Conservation (phyloP, 2,329 filamentous ascomycete species). For the Colletotrichum tabaci region DNA sequence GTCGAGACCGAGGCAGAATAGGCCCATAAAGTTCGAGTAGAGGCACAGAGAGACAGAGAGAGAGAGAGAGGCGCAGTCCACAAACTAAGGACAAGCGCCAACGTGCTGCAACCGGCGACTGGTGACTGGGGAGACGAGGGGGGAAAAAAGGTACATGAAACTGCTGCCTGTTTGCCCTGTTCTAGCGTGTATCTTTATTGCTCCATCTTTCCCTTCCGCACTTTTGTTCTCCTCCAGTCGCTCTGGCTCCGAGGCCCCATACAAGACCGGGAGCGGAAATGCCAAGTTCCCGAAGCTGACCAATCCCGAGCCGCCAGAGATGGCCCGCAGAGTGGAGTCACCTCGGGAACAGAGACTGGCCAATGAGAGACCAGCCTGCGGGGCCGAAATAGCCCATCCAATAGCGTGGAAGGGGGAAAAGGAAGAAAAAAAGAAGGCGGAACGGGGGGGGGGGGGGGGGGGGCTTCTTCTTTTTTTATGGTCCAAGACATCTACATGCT, state of each 20-base stretch:
- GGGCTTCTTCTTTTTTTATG: not conserved
- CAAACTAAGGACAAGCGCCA: not conserved
- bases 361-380: slow-evolving; percentile 15
- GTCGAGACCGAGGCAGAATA: too few species aligned
- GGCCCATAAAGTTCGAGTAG: too few species aligned
- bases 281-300: not conserved
- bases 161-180: slow-evolving; percentile 24
- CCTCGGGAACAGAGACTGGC: not conserved
- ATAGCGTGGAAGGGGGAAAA: not conserved
- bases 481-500: too few species aligned
- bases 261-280: slow-evolving; percentile 16
- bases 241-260: not conserved
- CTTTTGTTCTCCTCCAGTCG: not conserved
- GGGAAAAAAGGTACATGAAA: slow-evolving; percentile 11
- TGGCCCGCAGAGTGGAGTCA: not conserved
- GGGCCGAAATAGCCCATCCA: slow-evolving; percentile 7
- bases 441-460: too few species aligned
- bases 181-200: not conserved
- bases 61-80: not conserved
- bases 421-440: not conserved
- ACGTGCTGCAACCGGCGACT: not conserved
- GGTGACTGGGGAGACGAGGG: not conserved
- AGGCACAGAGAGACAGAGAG: not conserved
- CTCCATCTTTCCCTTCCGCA: too few species aligned
- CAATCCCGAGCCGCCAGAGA: slow-evolving; percentile 10